Conservation (phyloP, 2,329 filamentous ascomycete genomes). For the Phialemoniopsis sp. region DNA sequence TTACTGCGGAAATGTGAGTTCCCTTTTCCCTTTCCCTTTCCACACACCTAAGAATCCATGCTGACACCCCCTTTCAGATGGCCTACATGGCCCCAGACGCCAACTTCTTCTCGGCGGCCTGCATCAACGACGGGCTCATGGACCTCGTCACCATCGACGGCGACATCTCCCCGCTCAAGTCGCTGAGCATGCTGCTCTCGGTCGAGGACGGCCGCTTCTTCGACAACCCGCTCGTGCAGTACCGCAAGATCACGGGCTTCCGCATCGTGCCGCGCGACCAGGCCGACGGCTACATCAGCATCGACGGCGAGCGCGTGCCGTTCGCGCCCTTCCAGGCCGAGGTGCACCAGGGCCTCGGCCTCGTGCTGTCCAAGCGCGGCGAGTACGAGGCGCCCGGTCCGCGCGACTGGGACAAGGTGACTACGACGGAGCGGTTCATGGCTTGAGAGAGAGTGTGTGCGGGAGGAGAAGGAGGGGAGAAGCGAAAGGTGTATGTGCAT, state of each 20-base stretch:
- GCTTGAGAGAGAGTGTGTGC: slow-evolving; percentile 9
- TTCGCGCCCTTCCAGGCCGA: slow-evolving; percentile 92
- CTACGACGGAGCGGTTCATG: slow-evolving; percentile 17
- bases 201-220: slow-evolving; percentile 75
- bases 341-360: slow-evolving; percentile 76
- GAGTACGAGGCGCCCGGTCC: slow-evolving; percentile 65
- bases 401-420: slow-evolving; percentile 39
- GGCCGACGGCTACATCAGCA: slow-evolving; percentile 79
- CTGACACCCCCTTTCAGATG: slow-evolving; percentile 50
- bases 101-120: slow-evolving; percentile 82
- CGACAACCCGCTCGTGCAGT: slow-evolving; percentile 71
- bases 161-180: slow-evolving; percentile 62
- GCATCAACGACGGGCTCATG: slow-evolving; percentile 79
- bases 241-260: slow-evolving; percentile 85
- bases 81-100: slow-evolving; percentile 82
- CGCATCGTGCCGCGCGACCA: slow-evolving; percentile 73
- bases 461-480: neutral
- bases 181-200: slow-evolving; percentile 65
- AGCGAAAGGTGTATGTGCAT: neutral
- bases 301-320: slow-evolving; percentile 84
- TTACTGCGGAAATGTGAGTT: slow-evolving; percentile 79
- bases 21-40: neutral
- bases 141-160: slow-evolving; percentile 81
- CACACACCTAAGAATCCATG: neutral
- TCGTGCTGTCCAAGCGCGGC: slow-evolving; percentile 74